Percentiles rank a stretch among this genome's conserved stretches.
Evolutionary conservation across 2,329 filamentous ascomycete genomes (phyloP).

Genomic region (Acarospora socialis): DNA sequence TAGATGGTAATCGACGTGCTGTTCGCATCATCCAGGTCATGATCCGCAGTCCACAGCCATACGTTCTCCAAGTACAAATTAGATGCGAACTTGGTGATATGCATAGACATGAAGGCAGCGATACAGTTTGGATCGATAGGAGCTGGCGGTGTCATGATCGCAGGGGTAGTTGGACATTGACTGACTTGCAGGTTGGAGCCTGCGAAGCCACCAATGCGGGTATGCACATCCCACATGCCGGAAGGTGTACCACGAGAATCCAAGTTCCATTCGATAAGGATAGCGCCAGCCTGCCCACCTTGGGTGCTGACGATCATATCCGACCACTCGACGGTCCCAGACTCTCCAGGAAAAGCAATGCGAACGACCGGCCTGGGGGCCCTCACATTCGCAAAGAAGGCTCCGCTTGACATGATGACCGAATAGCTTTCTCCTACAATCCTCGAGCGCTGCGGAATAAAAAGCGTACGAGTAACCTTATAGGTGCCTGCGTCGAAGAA

Average conservation of each 20-base stretch:
- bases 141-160: slow-evolving; percentile 2
- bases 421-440: slow-evolving; percentile 31
- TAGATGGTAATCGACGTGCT: slow-evolving; percentile 39
- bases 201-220: slow-evolving; percentile 37
- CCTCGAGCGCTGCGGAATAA: slow-evolving; percentile 29
- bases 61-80: slow-evolving; percentile 35
- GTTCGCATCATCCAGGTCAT: slow-evolving; percentile 37
- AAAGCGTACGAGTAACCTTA: slow-evolving; percentile 34
- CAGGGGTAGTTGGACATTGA: slow-evolving; percentile 29
- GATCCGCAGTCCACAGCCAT: slow-evolving; percentile 41
- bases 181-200: slow-evolving; percentile 32
- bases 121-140: slow-evolving; percentile 16
- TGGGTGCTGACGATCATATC: slow-evolving; percentile 59
- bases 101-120: slow-evolving; percentile 25
- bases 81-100: slow-evolving; percentile 22
- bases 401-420: slow-evolving; percentile 43
- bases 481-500: slow-evolving; percentile 46
- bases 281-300: slow-evolving; percentile 52
- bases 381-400: slow-evolving; percentile 40
- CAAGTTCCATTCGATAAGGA: slow-evolving; percentile 62
- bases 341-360: slow-evolving; percentile 50
- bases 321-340: slow-evolving; percentile 53
- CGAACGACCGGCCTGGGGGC: slow-evolving; percentile 51
- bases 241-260: slow-evolving; percentile 27
- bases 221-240: slow-evolving; percentile 45